Conservation (phyloP, 176 grass and related monocot species). For the Carex cristatella region DNA sequence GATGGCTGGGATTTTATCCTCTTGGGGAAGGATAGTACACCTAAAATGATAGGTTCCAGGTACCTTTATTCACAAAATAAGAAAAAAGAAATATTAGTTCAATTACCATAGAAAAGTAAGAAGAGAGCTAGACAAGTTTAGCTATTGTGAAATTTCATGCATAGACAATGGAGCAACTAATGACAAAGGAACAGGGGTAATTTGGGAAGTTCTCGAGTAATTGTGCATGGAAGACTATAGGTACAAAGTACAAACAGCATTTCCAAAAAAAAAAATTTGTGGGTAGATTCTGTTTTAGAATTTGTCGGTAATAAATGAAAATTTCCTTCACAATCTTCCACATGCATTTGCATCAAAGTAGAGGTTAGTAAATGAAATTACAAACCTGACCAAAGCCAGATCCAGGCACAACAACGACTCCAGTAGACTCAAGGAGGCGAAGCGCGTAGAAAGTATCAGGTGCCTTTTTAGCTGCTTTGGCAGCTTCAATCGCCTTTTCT, state of each 20-base stretch:
- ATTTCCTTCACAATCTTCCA: not conserved
- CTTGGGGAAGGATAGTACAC: conserved; percentile 63
- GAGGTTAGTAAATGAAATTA: not conserved
- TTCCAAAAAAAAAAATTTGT: not conserved
- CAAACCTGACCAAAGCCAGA: conserved; percentile 76
- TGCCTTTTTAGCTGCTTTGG: conserved; percentile 36
- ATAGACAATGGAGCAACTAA: not conserved
- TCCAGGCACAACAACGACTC: conserved; percentile 63
- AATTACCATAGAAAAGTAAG: not conserved
- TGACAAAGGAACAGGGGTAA: not conserved
- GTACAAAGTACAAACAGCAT: not conserved
- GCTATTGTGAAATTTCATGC: not conserved
- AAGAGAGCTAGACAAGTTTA: not conserved
- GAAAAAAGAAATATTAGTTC: not conserved
- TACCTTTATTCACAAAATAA: conserved; percentile 42
- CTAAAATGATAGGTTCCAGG: conserved; percentile 80
- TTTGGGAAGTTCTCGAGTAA: not conserved
- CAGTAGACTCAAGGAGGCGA: conserved; percentile 54
- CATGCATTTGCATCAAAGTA: not conserved
- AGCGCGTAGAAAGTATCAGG: conserved; percentile 72
- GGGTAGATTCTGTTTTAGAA: not conserved
- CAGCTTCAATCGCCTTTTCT: conserved; percentile 49
- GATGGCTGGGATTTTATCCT: conserved; percentile 50
- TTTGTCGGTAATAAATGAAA: not conserved
- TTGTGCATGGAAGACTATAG: not conserved